Base-by-base conservation (phyloP, 495 filamentous ascomycete species). In the Polyplosphaeria fusca region DNA sequence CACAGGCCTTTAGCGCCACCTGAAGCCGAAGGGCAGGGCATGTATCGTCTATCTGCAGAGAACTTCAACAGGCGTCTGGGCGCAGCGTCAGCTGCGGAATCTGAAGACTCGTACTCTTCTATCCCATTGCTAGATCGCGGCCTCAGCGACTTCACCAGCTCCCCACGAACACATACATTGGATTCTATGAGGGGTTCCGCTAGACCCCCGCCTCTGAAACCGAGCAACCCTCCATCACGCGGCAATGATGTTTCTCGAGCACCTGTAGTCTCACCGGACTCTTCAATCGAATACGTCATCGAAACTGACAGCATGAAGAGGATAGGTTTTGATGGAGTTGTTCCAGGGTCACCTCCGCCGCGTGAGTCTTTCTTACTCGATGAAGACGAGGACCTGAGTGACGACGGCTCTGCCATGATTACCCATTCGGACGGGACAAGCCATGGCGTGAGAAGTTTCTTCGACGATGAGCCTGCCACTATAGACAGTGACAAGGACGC, bases 111-210 rank as follows among this genome's bases (percentile, higher is more conserved):
- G 0, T 91, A 91, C 61, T 84, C 81, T 39, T 89, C 89, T 0
- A 84, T 82, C 43, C 89, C 89, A 4, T 72, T 93, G 12, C 78
- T 93, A 19, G 85, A 93, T 50, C 77, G 87, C 39, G 88, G 82
- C 5, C 68, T 89, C 32, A 85, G 81, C 14, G 83, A 87, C 50
- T 73, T 80, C 55, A 76, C 71, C 11, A 7, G 69, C 2, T 71
- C 54, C 12, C 25, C 14, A 20, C 47, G 48, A 28, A 48, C 73
- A 67, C 23, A 64, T 58, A 28, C 52, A 56, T 22, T 30, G 11
- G 49, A 50, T 1, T 42, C 26, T 2, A 62, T 62, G 54, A 54
- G 48, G 20, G 53, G 47, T 26, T 54, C 55, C 2, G 63, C 49
- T 5, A 54, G 52, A 35, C 48, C 50, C 16, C 51, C 55, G 16